These are phyloP conservation scores for Pinus tabuliformis DNA, from an alignment of 75 land plant genomes.

Conservation along the genomic window DNA sequence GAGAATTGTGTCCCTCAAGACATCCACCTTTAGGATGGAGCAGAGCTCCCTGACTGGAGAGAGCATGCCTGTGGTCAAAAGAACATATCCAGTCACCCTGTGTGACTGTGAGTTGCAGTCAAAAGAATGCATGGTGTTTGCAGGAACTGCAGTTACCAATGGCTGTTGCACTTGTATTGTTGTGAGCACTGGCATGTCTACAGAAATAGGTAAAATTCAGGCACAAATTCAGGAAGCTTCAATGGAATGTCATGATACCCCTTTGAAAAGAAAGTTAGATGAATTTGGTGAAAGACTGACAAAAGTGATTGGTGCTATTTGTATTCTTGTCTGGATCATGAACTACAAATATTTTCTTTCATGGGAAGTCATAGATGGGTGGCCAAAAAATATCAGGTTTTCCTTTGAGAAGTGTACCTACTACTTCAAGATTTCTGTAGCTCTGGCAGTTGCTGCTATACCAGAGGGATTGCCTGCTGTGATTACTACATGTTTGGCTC, in stretches of 20 bases:
- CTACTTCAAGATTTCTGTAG: slow-evolving; percentile 85
- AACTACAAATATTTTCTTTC: slow-evolving; percentile 76
- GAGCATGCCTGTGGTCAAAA: slow-evolving; percentile 69
- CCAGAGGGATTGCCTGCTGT: slow-evolving; percentile 95
- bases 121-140: slow-evolving; percentile 85
- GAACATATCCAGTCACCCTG: slow-evolving; percentile 20
- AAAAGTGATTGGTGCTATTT: slow-evolving; percentile 58
- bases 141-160: slow-evolving; percentile 84
- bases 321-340: slow-evolving; percentile 77
- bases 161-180: slow-evolving; percentile 76
- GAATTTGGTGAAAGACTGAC: slow-evolving; percentile 79
- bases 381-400: slow-evolving; percentile 61
- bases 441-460: slow-evolving; percentile 91
- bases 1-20: slow-evolving; percentile 57
- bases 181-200: slow-evolving; percentile 69
- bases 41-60: slow-evolving; percentile 93
- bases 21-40: slow-evolving; percentile 71
- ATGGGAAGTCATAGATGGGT: slow-evolving; percentile 67
- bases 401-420: slow-evolving; percentile 88
- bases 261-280: slow-evolving; percentile 85
- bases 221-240: slow-evolving; percentile 83
- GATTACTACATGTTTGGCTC: slow-evolving; percentile 84
- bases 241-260: slow-evolving; percentile 67
- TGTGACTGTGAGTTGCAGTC: slow-evolving; percentile 78
- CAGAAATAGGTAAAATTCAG: slow-evolving; percentile 90